phyloP scores from a whole-genome alignment of 2,329 filamentous ascomycete species.

The Didymella keratinophila region DNA sequence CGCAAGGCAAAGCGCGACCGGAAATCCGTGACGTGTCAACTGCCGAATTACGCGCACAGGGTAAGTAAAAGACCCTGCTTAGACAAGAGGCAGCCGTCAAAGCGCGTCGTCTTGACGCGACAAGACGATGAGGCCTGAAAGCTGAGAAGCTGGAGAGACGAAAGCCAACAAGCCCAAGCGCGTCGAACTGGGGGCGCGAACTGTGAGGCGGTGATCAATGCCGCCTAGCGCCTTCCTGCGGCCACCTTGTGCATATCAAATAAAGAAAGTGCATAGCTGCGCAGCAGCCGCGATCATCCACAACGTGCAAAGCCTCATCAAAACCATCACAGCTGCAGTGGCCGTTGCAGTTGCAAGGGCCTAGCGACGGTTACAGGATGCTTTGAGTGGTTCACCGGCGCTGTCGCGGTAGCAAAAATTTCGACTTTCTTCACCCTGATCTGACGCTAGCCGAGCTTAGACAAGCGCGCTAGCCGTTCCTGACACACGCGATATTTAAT shows the following conservation, averaged over 20 bases:
- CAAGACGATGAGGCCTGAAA: conserved; percentile 1
- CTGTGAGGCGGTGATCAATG: conserved; percentile 33
- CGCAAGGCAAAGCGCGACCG: conserved; percentile 7
- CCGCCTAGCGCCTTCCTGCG: conserved; percentile 30
- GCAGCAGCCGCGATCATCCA: conserved; percentile 12
- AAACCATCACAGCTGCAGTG: conserved; percentile 4
- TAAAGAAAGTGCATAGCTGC: conserved; percentile 25
- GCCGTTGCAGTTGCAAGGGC: conserved; percentile 1
- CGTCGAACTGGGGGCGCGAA: conserved; percentile 19
- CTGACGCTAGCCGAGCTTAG: conserved; percentile 27
- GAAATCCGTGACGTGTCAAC: conserved; percentile 16
- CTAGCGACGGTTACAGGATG: conserved; percentile 13
- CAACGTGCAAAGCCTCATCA: conserved; percentile 13
- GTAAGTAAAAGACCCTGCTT: background rate
- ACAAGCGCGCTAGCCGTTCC: conserved; percentile 30
- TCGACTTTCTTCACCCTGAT: conserved; percentile 40
- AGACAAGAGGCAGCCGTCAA: background rate
- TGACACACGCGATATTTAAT: conserved; percentile 35
- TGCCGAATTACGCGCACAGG: conserved; percentile 4
- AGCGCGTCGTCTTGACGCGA: conserved; percentile 1
- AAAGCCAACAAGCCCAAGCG: conserved; percentile 17
- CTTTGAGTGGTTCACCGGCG: conserved; percentile 27
- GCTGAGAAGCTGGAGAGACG: conserved; percentile 16
- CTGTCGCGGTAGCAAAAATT: conserved; percentile 40
- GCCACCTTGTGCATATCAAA: conserved; percentile 29